Evolutionary conservation across 352 stramenopile species (phyloP).

Genomic region (Peronosclerospora sorghi): DNA sequence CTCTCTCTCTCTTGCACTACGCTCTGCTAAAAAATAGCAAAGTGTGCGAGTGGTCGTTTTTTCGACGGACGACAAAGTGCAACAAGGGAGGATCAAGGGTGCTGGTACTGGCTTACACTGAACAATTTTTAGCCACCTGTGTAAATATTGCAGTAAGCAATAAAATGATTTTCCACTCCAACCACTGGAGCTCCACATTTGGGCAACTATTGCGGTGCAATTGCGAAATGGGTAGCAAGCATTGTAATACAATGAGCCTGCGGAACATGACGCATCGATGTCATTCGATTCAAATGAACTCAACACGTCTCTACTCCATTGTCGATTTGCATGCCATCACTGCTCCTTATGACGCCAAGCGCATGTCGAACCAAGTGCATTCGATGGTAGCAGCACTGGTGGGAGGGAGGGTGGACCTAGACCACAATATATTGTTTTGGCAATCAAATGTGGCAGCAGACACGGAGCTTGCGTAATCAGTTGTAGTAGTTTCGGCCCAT

Average conservation of each 20-base stretch:
- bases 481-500: no score
- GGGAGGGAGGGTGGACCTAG: conserved; percentile 85
- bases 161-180: no score
- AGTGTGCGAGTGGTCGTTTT: no score
- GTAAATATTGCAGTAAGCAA: no score
- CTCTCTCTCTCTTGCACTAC: no score
- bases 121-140: no score
- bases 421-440: conserved; percentile 61
- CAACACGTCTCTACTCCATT: conserved; percentile 57
- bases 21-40: no score
- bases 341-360: conserved; percentile 87
- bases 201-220: conserved; percentile 98
- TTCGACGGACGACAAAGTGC: no score
- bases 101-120: no score
- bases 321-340: conserved; percentile 98
- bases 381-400: conserved; percentile 91
- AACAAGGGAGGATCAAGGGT: no score
- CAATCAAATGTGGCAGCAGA: conserved; percentile 80
- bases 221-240: conserved; percentile 96
- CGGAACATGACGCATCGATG: no score
- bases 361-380: conserved; percentile 84
- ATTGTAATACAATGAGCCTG: conserved; percentile 66
- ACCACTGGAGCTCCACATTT: conserved; percentile 94
- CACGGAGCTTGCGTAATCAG: conserved; percentile 94
- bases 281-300: no score